Evolutionary conservation across 805 yeast species (phyloP), one percentile per base, ranked within the genome.

Genomic region (Lipomyces sp.): DNA sequence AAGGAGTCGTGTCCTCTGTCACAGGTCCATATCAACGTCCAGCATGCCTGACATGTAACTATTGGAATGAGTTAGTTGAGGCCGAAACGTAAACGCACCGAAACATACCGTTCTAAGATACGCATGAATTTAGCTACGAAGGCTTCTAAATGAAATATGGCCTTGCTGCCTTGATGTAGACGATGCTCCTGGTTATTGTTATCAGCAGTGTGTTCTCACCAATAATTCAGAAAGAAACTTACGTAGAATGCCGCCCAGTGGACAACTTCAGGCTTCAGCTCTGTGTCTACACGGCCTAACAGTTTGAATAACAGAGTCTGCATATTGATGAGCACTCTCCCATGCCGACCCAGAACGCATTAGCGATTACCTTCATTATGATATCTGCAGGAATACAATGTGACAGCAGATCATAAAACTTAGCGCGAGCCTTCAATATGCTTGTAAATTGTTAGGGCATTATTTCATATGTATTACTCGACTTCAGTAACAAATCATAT

Each of bases 81-180:
- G 11, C 30, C 15, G 34, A 51, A 29, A 51, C 54, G 6, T 30
- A 48, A 3, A 56, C 18, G 39, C 13, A 51, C 6, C 29, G 24
- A 18, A 30, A 65, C 59, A 39, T 53, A 71, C 63, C 53, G 69
- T 33, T 89, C 95, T 59, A 90, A 76, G 7, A 83, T 83, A 53
- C 91, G 90, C 98, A 95, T 94, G 1, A 87, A 86, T 75, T 85
- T 88, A 0, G 98, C 97, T 24, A 90, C 85, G 75, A 92, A 95
- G 1, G 98, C 99, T 80, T 95, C 99, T 63, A 95, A 79, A 78
- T 95, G 99, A 78, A 91, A 95, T 11, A 95, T 94, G 50, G 92
- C 90, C 77, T 95, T 95, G 66, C 85, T 85, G 2, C 98, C 99
- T 65, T 90, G 79, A 65, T 92, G 86, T 66, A 95, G 81, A 64